A percentile compares a stretch with the other conserved stretches of the same genome.
Evolutionary conservation across 306 rosid species (phyloP).

Genomic region (Sphenostylis stenocarpa): DNA sequence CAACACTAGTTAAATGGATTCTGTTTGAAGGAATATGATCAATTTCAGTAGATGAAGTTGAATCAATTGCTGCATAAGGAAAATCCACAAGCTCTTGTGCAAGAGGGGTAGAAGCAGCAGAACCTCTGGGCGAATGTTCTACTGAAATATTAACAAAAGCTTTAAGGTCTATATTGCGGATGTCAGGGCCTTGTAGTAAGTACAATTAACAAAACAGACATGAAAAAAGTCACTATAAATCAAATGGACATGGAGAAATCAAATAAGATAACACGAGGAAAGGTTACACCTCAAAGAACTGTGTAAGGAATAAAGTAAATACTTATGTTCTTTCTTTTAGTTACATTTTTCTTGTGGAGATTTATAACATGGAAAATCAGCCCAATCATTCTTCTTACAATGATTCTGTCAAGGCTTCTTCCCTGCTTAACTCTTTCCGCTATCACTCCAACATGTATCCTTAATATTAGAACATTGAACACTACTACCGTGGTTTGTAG

Average conservation of each 20-base stretch:
- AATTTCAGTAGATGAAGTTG: slow-evolving; percentile 37
- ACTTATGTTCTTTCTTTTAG: neutral
- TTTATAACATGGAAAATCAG: slow-evolving; percentile 51
- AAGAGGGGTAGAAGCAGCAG: slow-evolving; percentile 34
- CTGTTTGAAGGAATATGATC: slow-evolving; percentile 41
- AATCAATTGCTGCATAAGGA: slow-evolving; percentile 43
- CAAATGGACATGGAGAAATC: neutral
- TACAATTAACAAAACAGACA: slow-evolving; percentile 20
- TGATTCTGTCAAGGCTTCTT: slow-evolving; percentile 57
- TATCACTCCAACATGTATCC: too few species aligned
- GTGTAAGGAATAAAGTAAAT: neutral
- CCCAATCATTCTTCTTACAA: slow-evolving; percentile 38
- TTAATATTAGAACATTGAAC: too few species aligned
- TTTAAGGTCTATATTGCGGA: slow-evolving; percentile 14
- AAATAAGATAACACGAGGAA: slow-evolving; percentile 11
- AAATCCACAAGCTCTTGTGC: slow-evolving; percentile 47
- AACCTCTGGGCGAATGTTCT: slow-evolving; percentile 49
- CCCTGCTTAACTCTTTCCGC: too few species aligned
- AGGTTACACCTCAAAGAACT: slow-evolving; percentile 12
- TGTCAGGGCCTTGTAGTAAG: neutral
- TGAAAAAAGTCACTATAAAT: neutral
- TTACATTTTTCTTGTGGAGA: neutral
- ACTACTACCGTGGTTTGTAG: too few species aligned
- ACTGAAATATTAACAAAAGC: slow-evolving; percentile 51
- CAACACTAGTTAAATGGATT: slow-evolving; percentile 34